These are phyloP conservation scores for California macrophylla DNA, from an alignment of 441 rosid genomes.

Conservation along the genomic window DNA sequence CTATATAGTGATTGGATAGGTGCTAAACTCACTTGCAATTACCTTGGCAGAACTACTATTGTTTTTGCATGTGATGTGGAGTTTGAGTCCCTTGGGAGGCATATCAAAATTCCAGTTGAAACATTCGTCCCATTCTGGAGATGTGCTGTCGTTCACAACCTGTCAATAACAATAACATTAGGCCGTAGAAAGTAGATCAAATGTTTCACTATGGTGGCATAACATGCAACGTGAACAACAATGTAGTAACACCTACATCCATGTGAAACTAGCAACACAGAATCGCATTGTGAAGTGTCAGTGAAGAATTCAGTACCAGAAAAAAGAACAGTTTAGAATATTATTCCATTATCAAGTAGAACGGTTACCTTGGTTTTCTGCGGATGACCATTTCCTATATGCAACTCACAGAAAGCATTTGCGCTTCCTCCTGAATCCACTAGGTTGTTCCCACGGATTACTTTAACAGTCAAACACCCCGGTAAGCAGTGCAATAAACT, in stretches of 20 bases:
- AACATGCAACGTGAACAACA: too few species aligned
- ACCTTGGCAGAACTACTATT: conserved; percentile 90
- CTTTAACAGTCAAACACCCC: conserved; percentile 69
- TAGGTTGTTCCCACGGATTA: conserved; percentile 72
- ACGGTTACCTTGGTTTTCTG: conserved; percentile 68
- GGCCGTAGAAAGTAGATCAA: not conserved
- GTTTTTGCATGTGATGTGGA: conserved; percentile 86
- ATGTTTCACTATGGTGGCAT: not conserved
- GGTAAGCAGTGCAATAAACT: conserved; percentile 73
- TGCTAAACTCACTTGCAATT: conserved; percentile 5
- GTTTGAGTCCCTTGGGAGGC: conserved; percentile 91
- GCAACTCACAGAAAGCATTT: conserved; percentile 74
- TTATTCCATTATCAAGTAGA: too few species aligned
- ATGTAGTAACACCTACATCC: too few species aligned
- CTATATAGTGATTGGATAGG: too few species aligned
- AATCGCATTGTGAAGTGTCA: not conserved
- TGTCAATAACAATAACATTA: conserved; percentile 17
- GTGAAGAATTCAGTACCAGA: too few species aligned
- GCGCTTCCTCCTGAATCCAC: conserved; percentile 69
- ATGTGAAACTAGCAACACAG: too few species aligned
- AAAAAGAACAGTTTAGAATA: too few species aligned
- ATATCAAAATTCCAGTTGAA: conserved; percentile 88
- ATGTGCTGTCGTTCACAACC: conserved; percentile 60
- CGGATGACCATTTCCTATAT: conserved; percentile 63
- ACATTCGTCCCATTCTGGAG: conserved; percentile 85